Base-by-base conservation (phyloP, 2,329 filamentous ascomycete genomes). In the Hypoxylon rubiginosum region DNA sequence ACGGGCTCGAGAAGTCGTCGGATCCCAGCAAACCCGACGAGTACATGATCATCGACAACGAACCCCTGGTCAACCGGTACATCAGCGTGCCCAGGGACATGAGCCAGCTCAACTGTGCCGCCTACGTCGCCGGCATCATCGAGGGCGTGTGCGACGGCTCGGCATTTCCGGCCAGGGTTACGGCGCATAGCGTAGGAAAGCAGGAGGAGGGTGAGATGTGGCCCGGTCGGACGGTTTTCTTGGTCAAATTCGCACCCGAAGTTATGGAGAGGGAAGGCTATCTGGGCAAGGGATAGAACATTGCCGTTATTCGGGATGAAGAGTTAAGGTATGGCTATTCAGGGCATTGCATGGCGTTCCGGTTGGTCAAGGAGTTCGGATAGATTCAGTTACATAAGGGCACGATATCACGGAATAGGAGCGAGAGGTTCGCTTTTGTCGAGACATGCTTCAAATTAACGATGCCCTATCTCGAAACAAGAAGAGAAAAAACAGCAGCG, bases 31-130 rank as follows among this genome's bases (percentile, higher is more conserved):
- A 94, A 56, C 91, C 93, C 8, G 93, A 96, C 73, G 95, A 98
- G 83, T 99, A 98, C 84, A 98, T 99, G 95, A 96, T 99, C 74
- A 93, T 94, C 74, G 96, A 99, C 82, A 98, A 99, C 81, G 96
- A 98, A 78, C 96, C 96, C 21, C 85, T 98, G 54, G 95, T 98
- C 41, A 98, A 97, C 80, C 91, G 91, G 68, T 98, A 96, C 82
- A 92, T 99, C 76, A 93, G 90, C 74, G 91, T 98, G 57, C 96
- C 96, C 15, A 91, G 91, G 75, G 96, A 99, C 81, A 97, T 99
- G 92, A 94, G 88, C 80, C 92, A 96, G 86, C 85, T 99, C 75
- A 98, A 97, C 79, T 97, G 95, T 80, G 96, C 95, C 17, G 96
- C 96, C 9, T 99, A 92, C 77, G 94, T 97, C 19, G 96, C 96